A percentile compares a stretch with the other conserved stretches of the same genome.
Evolutionary conservation across 208 protist genomes (phyloP).

Genomic region (Trypanosoma avium): DNA sequence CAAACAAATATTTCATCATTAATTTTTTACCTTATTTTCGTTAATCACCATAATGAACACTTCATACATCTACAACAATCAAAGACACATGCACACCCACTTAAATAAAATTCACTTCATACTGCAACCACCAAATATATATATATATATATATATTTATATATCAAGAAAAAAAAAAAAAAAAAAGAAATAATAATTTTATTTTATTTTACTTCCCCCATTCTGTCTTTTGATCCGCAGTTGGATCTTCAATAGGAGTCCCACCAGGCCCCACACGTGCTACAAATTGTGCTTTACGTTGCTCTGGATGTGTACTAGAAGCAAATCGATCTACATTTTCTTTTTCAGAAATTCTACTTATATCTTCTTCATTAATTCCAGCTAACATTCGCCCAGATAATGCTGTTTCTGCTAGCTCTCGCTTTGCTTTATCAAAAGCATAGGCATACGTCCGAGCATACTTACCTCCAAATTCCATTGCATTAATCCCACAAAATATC

Average conservation of each 20-base stretch:
- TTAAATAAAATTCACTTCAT: too few species aligned
- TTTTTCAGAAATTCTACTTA: constrained; percentile 40
- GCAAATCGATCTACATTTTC: constrained; percentile 72
- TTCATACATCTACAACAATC: too few species aligned
- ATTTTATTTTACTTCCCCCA: constrained; percentile 45
- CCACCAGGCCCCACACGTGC: constrained; percentile 39
- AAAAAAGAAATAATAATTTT: neutral
- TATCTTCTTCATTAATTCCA: constrained; percentile 30
- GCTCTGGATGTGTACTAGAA: constrained; percentile 83
- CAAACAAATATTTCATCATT: too few species aligned
- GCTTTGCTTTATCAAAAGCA: constrained; percentile 75
- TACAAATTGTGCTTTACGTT: constrained; percentile 71
- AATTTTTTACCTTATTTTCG: too few species aligned
- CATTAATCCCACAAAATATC: constrained; percentile 68
- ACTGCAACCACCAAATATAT: neutral
- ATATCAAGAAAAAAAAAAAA: neutral
- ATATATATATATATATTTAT: neutral
- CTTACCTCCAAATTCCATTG: constrained; percentile 75
- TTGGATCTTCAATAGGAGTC: constrained; percentile 59
- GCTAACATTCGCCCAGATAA: constrained; percentile 36
- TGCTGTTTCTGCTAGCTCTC: constrained; percentile 46
- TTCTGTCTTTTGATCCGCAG: constrained; percentile 55
- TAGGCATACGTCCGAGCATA: constrained; percentile 86
- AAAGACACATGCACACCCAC: too few species aligned
- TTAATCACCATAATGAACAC: too few species aligned